Conservation (phyloP, 768 basidiomycete genomes). For the Tulasnella sp. region DNA sequence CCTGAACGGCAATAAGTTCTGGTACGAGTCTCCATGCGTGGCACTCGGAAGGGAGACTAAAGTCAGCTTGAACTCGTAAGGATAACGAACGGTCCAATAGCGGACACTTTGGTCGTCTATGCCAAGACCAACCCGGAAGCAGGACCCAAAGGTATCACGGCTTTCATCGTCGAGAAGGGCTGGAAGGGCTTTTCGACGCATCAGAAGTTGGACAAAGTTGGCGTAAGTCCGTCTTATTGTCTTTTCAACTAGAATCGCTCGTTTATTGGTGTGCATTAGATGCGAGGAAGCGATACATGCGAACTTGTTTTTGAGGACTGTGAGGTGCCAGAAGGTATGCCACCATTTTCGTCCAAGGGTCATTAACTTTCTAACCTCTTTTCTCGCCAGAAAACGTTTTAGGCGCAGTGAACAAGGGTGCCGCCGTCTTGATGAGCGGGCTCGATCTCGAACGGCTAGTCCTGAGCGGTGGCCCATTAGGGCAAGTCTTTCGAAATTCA, state of each 20-base stretch:
- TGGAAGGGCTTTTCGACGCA: conserved; percentile 81
- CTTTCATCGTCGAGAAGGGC: conserved; percentile 78
- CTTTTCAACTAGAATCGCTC: conserved; percentile 43
- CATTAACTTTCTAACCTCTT: conserved; percentile 36
- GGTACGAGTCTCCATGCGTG: conserved; percentile 44
- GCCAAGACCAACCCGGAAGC: conserved; percentile 73
- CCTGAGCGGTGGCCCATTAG: conserved; percentile 82
- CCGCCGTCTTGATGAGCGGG: conserved; percentile 85
- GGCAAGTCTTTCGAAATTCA: conserved; percentile 33
- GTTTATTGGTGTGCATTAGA: conserved; percentile 87
- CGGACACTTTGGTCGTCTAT: conserved; percentile 86
- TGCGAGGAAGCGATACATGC: conserved; percentile 92
- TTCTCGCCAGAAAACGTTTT: conserved; percentile 62
- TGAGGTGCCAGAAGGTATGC: conserved; percentile 70
- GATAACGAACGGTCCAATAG: conserved; percentile 92
- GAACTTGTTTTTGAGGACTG: conserved; percentile 92
- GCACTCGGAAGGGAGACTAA: background rate
- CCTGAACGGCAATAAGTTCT: conserved; percentile 88
- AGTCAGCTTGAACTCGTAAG: conserved; percentile 30
- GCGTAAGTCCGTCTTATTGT: conserved; percentile 25
- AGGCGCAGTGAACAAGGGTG: conserved; percentile 68
- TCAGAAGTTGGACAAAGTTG: conserved; percentile 89
- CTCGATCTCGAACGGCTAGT: conserved; percentile 88
- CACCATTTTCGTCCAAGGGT: background rate
- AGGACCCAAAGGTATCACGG: conserved; percentile 80